These are phyloP conservation scores for Phylloporus sp. DNA, from an alignment of 768 basidiomycete species.

Conservation along the genomic window DNA sequence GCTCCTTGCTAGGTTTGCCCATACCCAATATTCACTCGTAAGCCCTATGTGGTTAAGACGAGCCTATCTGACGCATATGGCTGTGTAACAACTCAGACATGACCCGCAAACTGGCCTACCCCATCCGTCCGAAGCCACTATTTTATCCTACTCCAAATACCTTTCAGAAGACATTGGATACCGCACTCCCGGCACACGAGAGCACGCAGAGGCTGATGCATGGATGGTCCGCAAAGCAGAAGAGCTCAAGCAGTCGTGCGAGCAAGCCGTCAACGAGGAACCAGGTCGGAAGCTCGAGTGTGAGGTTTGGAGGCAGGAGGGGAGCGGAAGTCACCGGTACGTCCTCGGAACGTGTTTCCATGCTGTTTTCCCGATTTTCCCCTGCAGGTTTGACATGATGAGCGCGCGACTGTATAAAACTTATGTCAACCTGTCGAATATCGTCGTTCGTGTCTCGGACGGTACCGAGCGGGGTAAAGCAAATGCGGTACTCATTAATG, in stretches of 20 bases:
- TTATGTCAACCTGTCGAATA: slow-evolving; percentile 84
- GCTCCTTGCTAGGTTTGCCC: slow-evolving; percentile 47
- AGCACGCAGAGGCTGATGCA: slow-evolving; percentile 79
- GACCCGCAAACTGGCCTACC: slow-evolving; percentile 56
- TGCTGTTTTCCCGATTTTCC: neutral
- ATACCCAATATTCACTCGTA: slow-evolving; percentile 52
- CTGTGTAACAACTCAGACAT: slow-evolving; percentile 18
- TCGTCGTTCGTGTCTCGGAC: slow-evolving; percentile 82
- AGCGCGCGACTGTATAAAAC: slow-evolving; percentile 76
- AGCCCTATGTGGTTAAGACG: slow-evolving; percentile 13
- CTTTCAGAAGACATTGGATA: slow-evolving; percentile 88
- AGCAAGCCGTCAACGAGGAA: slow-evolving; percentile 42
- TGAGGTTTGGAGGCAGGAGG: slow-evolving; percentile 88
- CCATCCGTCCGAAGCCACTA: slow-evolving; percentile 68
- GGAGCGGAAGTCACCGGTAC: slow-evolving; percentile 84
- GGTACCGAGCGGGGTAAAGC: slow-evolving; percentile 68
- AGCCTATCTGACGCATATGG: neutral
- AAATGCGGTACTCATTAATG: slow-evolving; percentile 82
- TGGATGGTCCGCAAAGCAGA: slow-evolving; percentile 76
- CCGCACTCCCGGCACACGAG: slow-evolving; percentile 85
- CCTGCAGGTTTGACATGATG: slow-evolving; percentile 87
- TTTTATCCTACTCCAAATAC: slow-evolving; percentile 58
- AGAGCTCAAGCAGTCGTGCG: slow-evolving; percentile 59
- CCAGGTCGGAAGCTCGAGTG: slow-evolving; percentile 67
- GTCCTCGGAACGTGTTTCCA: slow-evolving; percentile 22